These are phyloP conservation scores for Fomes fomentarius DNA, from an alignment of 1,284 basidiomycete species.

Conservation along the genomic window DNA sequence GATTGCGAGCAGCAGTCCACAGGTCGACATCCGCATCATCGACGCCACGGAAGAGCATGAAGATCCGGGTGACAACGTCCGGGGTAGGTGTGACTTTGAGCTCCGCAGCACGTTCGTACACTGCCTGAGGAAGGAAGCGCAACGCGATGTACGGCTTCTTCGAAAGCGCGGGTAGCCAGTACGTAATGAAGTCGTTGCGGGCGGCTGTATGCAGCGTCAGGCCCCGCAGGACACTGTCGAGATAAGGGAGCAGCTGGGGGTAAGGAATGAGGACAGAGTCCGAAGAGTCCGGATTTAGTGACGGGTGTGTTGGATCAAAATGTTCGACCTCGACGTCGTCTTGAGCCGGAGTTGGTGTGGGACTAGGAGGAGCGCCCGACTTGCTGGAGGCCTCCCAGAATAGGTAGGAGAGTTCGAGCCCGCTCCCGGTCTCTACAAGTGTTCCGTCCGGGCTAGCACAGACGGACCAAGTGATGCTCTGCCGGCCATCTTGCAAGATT, in stretches of 20 bases:
- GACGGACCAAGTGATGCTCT: slow-evolving; percentile 32
- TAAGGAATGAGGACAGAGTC: neutral
- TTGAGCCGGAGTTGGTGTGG: neutral
- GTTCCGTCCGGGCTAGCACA: slow-evolving; percentile 25
- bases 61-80: slow-evolving; percentile 46
- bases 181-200: slow-evolving; percentile 6
- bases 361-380: neutral
- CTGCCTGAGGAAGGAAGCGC: slow-evolving; percentile 1
- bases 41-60: slow-evolving; percentile 50
- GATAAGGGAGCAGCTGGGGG: neutral
- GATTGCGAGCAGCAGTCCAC: neutral
- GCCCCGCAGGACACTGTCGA: neutral
- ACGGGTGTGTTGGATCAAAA: neutral
- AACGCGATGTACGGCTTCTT: slow-evolving; percentile 1
- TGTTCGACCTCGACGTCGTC: neutral
- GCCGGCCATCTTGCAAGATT: neutral
- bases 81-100: slow-evolving; percentile 27
- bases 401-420: slow-evolving; percentile 30
- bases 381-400: neutral
- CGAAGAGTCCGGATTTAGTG: neutral
- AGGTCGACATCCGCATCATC: slow-evolving; percentile 21
- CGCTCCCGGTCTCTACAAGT: slow-evolving; percentile 21
- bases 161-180: slow-evolving; percentile 5
- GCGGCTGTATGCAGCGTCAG: slow-evolving; percentile 1
- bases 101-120: slow-evolving; percentile 1